phyloP scores from a whole-genome alignment of 257 asterid species.

The Ilex asprella region DNA sequence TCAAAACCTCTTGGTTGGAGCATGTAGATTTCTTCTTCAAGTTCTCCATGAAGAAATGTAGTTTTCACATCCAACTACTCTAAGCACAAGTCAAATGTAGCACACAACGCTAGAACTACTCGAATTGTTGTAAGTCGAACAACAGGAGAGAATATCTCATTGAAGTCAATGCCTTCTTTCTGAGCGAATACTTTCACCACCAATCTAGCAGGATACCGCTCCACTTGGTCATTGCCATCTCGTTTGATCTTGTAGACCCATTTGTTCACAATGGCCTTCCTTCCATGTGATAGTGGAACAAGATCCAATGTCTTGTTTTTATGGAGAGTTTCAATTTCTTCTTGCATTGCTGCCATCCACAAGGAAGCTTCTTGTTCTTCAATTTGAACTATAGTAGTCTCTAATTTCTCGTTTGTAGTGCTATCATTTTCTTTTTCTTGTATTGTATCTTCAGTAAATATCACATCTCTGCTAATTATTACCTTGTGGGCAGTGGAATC shows the following conservation, averaged over 20 bases:
- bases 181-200: too few relatives aligned
- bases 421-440: constrained; percentile 7
- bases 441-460: background rate
- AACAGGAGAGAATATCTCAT: background rate
- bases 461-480: constrained; percentile 4
- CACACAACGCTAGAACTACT: too few relatives aligned
- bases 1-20: too few relatives aligned
- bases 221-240: constrained; percentile 8
- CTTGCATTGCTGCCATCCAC: constrained; percentile 14
- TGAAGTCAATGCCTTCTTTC: too few relatives aligned
- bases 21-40: too few relatives aligned
- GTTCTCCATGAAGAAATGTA: too few relatives aligned
- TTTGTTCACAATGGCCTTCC: background rate
- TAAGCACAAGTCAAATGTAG: too few relatives aligned
- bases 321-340: constrained; percentile 7
- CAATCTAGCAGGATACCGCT: background rate
- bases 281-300: constrained; percentile 2
- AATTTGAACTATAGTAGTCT: background rate
- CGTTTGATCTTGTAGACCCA: background rate
- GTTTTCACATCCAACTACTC: too few relatives aligned
- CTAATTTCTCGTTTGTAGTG: background rate
- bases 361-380: background rate
- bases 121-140: too few relatives aligned
- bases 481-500: constrained; percentile 14
- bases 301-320: constrained; percentile 15